Conservation (phyloP, 2,329 filamentous ascomycete genomes). For the Fusarium mangiferae region DNA sequence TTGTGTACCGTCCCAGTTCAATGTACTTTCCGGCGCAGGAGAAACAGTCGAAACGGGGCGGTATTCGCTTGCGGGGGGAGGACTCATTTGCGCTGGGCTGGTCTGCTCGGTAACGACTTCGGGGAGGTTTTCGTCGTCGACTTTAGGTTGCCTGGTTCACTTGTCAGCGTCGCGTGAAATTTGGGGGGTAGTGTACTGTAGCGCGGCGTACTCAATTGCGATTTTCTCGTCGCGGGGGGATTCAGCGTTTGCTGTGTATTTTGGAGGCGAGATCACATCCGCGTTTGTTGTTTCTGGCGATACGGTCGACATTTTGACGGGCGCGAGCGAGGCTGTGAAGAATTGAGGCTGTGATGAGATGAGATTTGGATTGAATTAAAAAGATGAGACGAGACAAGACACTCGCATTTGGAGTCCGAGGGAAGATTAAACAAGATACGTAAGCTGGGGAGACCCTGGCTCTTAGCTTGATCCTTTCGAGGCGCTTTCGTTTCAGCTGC, state of each 20-base stretch:
- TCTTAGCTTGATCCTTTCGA: not conserved
- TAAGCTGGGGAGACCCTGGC: conserved; percentile 2
- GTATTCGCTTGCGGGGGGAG: conserved; percentile 1
- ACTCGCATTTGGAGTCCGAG: conserved; percentile 2
- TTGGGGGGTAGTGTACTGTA: not conserved
- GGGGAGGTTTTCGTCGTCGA: conserved; percentile 40
- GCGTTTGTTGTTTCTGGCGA: conserved; percentile 21
- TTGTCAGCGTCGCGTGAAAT: not conserved
- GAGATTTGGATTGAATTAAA: not conserved
- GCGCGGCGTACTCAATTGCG: conserved; percentile 18
- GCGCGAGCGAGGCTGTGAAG: not conserved
- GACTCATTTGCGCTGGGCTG: not conserved
- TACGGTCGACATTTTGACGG: conserved; percentile 12
- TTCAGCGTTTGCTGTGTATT: conserved; percentile 20
- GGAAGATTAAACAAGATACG: not conserved
- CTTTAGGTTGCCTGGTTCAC: not conserved
- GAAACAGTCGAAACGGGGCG: conserved; percentile 10
- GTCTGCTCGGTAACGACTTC: conserved; percentile 35
- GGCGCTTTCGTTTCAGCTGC: conserved; percentile 7
- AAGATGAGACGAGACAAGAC: too few relatives aligned
- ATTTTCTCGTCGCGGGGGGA: conserved; percentile 35
- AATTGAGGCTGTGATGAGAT: not conserved
- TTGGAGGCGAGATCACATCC: conserved; percentile 34
- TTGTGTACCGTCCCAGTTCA: conserved; percentile 19
- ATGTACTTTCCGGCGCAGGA: conserved; percentile 6